A percentile compares a stretch with the other conserved stretches of the same genome.
These are phyloP conservation scores for Fraxinus platypoda DNA, from an alignment of 305 asterid genomes.

Conservation along the genomic window DNA sequence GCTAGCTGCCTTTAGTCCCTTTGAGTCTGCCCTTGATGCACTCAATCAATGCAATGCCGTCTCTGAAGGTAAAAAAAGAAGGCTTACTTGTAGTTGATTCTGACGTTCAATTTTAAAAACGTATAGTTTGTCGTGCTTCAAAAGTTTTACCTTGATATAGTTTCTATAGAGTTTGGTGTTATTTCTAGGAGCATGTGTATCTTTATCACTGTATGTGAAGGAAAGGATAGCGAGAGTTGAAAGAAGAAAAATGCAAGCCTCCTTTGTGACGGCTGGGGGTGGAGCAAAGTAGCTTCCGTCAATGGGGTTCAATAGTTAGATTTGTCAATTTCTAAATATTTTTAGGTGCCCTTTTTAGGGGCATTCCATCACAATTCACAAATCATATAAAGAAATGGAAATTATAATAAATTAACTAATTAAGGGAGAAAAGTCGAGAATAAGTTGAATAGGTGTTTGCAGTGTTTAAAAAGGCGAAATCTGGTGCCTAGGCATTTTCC, in stretches of 20 bases:
- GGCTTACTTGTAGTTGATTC: not conserved
- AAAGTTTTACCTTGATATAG: not conserved
- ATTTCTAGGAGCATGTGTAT: not conserved
- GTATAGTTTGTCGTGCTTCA: not conserved
- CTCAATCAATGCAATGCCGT: conserved; percentile 85
- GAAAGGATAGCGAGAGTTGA: not conserved
- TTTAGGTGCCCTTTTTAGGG: not conserved
- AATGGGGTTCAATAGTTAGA: not conserved
- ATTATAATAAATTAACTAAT: not conserved
- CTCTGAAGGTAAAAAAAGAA: conserved; percentile 64
- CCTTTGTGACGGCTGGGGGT: not conserved
- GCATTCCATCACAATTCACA: not conserved
- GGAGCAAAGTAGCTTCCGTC: not conserved
- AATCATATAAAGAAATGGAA: not conserved
- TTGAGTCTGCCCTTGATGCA: conserved; percentile 84
- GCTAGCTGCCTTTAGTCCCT: conserved; percentile 73
- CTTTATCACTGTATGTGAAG: not conserved
- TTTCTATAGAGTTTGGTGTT: not conserved
- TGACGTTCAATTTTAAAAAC: not conserved
- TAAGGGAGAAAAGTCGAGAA: not conserved
- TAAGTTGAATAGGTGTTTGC: not conserved
- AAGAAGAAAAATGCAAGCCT: not conserved
- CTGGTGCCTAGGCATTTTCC: not conserved
- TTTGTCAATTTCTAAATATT: not conserved
- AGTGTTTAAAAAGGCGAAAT: not conserved